Evolutionary conservation across 257 asterid genomes (phyloP), one percentile per base, ranked within the genome.

Genomic region (Echium plantagineum): DNA sequence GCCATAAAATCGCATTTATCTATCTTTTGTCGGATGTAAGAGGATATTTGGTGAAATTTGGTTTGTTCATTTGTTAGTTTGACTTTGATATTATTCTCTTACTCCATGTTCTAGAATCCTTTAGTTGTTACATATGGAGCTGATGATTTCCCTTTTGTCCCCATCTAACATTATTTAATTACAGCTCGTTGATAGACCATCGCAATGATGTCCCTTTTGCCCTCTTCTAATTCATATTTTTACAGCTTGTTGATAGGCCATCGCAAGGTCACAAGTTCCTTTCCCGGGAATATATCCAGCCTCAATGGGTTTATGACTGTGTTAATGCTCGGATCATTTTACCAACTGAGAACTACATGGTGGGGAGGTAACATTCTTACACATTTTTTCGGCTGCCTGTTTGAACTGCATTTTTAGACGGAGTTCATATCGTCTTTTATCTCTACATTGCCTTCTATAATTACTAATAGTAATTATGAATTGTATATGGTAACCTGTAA

Each of bases 301-400:
- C 99, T 15, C 99, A 93, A 80, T 93, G 96, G 96, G 76, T 93
- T 63, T 93, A 51, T 77, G 99, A 93, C 75, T 89, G 89, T 61
- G 80, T 93, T 55, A 93, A 93, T 78, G 85, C 94, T 48, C 94
- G 83, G 60, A 76, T 93, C 59, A 55, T 84, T 62, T 77, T 93
- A 78, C 97, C 99, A 1, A 80, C 93, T 61, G 96, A 89, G 59
- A 75, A 74, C 32, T 89, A 93, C 64, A 48, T 72, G 52, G 85
- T 81, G 6, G 57, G 57, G 26, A n/a, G 57, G 57, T 53, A 53
- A 53, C 17, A n/a, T 13, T 42, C 49, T 42, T 12, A 42, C 17
- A 42, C 17, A 12, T 42, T 42, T 6, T 10, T 6, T 10, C 13
- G 17, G 17, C 49, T 42, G 16, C 16, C 10, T 0, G 49, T 9